Base-by-base conservation (phyloP, 2,329 filamentous ascomycete species). In the Microdochium paspali region DNA sequence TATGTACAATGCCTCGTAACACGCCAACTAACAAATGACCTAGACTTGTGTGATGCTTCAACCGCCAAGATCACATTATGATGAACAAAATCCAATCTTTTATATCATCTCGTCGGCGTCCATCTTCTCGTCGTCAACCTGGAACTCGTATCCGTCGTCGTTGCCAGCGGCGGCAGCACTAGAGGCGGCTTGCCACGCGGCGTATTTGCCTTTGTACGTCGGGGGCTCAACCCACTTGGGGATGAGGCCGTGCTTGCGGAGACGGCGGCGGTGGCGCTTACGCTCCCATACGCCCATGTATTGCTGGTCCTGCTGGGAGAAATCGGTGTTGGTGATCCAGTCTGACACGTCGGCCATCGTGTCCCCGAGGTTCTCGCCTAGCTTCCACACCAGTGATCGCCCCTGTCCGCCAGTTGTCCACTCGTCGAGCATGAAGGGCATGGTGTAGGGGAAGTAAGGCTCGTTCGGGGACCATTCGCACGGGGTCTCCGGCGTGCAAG, bases 401-500 rank as follows among this genome's bases (percentile, higher is more conserved):
- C 74, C 74, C 28, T 61, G 63, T 1, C 78, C 78, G 15, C 74
- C 72, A 0, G 75, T 77, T 9, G 68, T 58, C 79, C 79, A 83
- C 54, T 82, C 71, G 57, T 84, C 79, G 12, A 83, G 56, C 64
- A 82, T 83, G 48, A 80, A 72, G 3, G 80, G 79, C 43, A 83
- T 67, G 1, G 78, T 76, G 32, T 67, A 69, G n/a, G 79, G 79
- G 60, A 79, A 83, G 24, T 72, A 71, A 0, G 80, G 80, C 57
- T 82, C 79, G 43, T 76, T 69, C 10, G 71, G 68, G 24, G 72
- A 74, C 76, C 76, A 82, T 30, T 71, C 66, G 57, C 78, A 82
- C 2, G 70, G 68, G 32, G 64, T 44, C 49, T 59, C 46, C 44
- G 61, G 59, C 12, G 68, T 68, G 53, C 79, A 81, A 26, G 67